Evolutionary conservation across 2,329 filamentous ascomycete species (phyloP), one percentile per base, ranked within the genome.

Genomic region (Alternaria rosae): DNA sequence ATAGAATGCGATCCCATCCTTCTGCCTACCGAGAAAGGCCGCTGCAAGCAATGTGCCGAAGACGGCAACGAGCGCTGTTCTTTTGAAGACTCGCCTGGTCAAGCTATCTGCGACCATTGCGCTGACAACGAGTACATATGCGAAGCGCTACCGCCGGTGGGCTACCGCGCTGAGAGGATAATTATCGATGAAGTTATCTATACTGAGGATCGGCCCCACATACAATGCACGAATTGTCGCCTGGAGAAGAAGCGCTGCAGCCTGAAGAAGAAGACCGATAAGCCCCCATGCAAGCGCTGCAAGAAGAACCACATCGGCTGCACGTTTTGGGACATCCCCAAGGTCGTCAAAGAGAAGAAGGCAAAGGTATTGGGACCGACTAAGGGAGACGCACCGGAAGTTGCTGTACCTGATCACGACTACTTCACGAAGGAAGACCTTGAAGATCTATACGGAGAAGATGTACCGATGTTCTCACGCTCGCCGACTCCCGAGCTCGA

Each of bases 1-100:
- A 58, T 70, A n/a, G 62, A 69, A 3, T 82, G 80, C 55, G 67
- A 79, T 15, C 70, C 76, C 0, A 76, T 80, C 25, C 68, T 76
- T 2, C 26, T 69, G 11, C 71, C 78, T 1, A 59, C 38, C 9
- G 59, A 69, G 38, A 81, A 80, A 55, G 70, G 69, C 6, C 28
- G 65, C 5, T 82, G 80, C 64, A 74, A 78, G 42, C 66, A 64
- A 35, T 77, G 75, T 60, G 26, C 56, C 9, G 55, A 62, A 2
- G 61, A 65, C 11, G 53, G 52, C 0, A 53, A 59, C 20, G 51
- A 67, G 7, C 4, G 25, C 3, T 76, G 74, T 54, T 76, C 73
- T 3, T 74, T 75, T 13, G 66, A 72, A 25, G 38, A 64, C 2
- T 60, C 63, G 6, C 57, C 68, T 1, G 23, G 59, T 1, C 66